These are phyloP conservation scores for Fraxinus excelsior DNA, from an alignment of 257 asterid genomes.

Conservation along the genomic window DNA sequence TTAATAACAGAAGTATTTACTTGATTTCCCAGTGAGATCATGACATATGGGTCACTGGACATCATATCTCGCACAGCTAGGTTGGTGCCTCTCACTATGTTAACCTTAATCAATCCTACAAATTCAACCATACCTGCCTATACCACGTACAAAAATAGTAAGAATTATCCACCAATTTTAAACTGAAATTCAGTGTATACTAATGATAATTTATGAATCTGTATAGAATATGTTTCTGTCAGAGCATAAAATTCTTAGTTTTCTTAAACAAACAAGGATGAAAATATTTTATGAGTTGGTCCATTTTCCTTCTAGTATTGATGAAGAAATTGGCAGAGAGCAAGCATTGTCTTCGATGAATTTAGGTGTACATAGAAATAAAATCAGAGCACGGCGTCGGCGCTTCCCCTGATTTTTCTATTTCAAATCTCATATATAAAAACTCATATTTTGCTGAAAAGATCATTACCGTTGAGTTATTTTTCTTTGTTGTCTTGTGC, in stretches of 20 bases:
- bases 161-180: constrained; percentile 16
- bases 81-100: constrained; percentile 84
- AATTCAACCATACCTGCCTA: constrained; percentile 99
- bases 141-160: constrained; percentile 29
- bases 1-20: constrained; percentile 34
- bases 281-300: not conserved
- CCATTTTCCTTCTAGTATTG: not conserved
- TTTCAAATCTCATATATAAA: not conserved
- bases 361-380: not conserved
- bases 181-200: not conserved
- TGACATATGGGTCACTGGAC: constrained; percentile 89
- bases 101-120: constrained; percentile 87
- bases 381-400: not conserved
- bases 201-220: not conserved
- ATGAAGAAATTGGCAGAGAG: not conserved
- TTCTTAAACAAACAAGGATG: not conserved
- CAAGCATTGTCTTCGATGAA: not conserved
- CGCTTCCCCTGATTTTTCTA: not conserved
- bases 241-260: not conserved
- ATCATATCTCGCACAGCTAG: constrained; percentile 85
- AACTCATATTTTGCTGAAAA: constrained; percentile 6
- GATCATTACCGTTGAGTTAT: constrained; percentile 64
- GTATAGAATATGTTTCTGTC: not conserved
- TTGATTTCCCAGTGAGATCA: constrained; percentile 87
- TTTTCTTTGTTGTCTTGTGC: constrained; percentile 48